phyloP scores from a whole-genome alignment of 371 early-diverging fungal genomes.

The Mucor velutinosus region DNA sequence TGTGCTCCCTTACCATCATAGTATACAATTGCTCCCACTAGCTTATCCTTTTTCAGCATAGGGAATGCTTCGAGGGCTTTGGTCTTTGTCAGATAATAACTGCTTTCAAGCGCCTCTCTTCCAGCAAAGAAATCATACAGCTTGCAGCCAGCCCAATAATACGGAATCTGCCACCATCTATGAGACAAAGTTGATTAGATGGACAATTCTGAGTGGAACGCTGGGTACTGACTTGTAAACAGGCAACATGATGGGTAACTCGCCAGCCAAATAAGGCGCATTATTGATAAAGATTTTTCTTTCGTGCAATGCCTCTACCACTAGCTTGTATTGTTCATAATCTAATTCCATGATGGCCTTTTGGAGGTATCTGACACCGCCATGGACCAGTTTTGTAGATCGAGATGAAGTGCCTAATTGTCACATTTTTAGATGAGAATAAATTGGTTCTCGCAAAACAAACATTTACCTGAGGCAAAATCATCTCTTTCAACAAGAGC shows the following conservation, averaged over 20 bases:
- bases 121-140: constrained; percentile 96
- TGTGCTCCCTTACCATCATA: constrained; percentile 79
- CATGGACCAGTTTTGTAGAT: constrained; percentile 98
- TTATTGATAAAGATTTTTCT: constrained; percentile 93
- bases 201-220: not conserved
- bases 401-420: constrained; percentile 88
- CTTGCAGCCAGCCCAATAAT: constrained; percentile 97
- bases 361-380: constrained; percentile 99
- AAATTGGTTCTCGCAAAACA: no score
- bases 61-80: constrained; percentile 95
- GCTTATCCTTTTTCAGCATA: constrained; percentile 87
- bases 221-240: constrained; percentile 73
- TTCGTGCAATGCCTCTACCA: constrained; percentile 96
- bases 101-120: constrained; percentile 81
- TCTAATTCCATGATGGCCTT: constrained; percentile 97
- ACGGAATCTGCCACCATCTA: constrained; percentile 95
- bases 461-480: constrained; percentile 80
- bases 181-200: not conserved
- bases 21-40: constrained; percentile 97
- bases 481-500: constrained; percentile 98
- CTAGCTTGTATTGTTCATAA: constrained; percentile 96
- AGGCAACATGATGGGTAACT: constrained; percentile 96
- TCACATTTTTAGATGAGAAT: no score
- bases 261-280: constrained; percentile 94
- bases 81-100: constrained; percentile 84